Evolutionary conservation across 768 basidiomycete species (phyloP).

Genomic region (Heimioporus sp.): DNA sequence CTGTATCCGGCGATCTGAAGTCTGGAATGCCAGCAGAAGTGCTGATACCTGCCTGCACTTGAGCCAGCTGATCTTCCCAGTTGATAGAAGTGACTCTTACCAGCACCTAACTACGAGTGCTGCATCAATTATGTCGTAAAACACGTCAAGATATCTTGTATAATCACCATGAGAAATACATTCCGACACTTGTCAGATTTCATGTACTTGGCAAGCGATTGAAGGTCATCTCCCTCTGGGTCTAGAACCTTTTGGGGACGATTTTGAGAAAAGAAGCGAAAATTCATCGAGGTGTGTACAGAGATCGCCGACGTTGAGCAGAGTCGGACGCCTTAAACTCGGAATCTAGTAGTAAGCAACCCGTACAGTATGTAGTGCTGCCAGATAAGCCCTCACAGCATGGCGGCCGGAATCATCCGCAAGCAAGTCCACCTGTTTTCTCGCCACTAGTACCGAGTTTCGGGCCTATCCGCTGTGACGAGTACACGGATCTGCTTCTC

Average conservation of each 20-base stretch:
- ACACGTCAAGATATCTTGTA: not conserved
- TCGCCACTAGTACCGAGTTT: no score
- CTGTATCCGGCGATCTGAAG: slow-evolving; percentile 84
- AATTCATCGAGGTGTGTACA: slow-evolving; percentile 11
- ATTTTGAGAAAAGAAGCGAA: slow-evolving; percentile 3
- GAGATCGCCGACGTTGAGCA: no score
- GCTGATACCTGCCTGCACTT: slow-evolving; percentile 53
- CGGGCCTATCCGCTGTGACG: no score
- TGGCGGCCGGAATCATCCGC: no score
- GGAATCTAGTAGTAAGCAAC: no score
- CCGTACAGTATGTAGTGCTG: no score
- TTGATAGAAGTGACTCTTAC: slow-evolving; percentile 34
- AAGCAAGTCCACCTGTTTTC: no score
- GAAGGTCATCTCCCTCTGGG: slow-evolving; percentile 34
- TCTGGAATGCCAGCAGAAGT: slow-evolving; percentile 87
- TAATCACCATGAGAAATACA: slow-evolving; percentile 67
- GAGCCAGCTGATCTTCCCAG: not conserved
- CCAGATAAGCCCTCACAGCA: no score
- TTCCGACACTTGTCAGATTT: slow-evolving; percentile 65
- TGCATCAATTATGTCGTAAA: slow-evolving; percentile 4
- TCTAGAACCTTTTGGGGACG: slow-evolving; percentile 21
- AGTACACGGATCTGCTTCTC: no score
- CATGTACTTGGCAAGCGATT: slow-evolving; percentile 63
- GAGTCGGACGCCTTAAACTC: no score
- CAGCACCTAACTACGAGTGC: slow-evolving; percentile 59